Evolutionary conservation across 1,284 basidiomycete genomes (phyloP), one percentile per base, ranked within the genome.

Genomic region (Bjerkandera adusta): DNA sequence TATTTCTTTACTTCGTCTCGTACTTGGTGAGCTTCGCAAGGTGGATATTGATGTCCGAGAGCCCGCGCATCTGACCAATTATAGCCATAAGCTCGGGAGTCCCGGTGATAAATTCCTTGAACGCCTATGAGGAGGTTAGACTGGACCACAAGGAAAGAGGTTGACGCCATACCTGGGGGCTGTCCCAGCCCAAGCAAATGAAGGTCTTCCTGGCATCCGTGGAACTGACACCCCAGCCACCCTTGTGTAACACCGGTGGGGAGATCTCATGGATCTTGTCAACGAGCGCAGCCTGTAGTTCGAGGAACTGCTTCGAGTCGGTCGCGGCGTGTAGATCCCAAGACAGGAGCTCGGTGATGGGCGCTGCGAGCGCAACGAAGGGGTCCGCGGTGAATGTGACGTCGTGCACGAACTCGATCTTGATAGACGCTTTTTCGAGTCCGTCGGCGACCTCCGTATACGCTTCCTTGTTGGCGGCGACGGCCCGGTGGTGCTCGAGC

Each of bases 271-370:
- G 13, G 11, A 32, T 32, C 32, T 35, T 22, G 3, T 8, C n/a
- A n/a, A 15, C 15, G 27, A 47, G 16, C 22, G 10, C 18, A 2
- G 4, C 32, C 4, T 26, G 10, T 12, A 15, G 7, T 11, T 41
- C 45, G 18, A 8, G 32, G 22, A 41, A 42, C 24, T 34, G 12
- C 10, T 8, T 16, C 10, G 15, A 25, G 39, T 50, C 45, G 16
- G 38, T 30, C 10, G 4, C 20, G 20, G 36, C 44, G 18, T 47
- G 26, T 15, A 47, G 27, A 7, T 30, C 43, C 44, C 39, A 46
- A 8, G 38, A 10, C 3, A 39, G 34, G 44, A 50, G 32, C 44
- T 50, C 49, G 12, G 49, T 43, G n/a, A 27, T 11, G 18, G 49
- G 49, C 10, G 44, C 39, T 12, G 42, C 34, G n/a, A 50, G 40